phyloP scores from a whole-genome alignment of 2,329 filamentous ascomycete species.

The Sporothrix variecibatus region DNA sequence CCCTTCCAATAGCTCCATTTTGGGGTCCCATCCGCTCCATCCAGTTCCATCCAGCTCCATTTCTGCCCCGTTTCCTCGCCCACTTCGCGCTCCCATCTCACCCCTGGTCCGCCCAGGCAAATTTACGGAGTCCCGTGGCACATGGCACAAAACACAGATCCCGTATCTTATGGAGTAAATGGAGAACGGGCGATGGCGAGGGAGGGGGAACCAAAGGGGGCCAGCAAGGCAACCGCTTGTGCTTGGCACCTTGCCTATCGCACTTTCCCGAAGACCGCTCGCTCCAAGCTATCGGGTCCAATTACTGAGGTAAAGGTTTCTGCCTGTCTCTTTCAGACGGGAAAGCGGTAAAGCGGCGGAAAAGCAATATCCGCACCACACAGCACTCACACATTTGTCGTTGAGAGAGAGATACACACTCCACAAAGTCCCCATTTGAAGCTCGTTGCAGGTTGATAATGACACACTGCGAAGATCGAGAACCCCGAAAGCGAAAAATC shows the following conservation, averaged over 20 bases:
- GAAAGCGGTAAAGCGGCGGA: background rate
- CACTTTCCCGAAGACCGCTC: background rate
- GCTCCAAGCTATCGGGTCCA: conserved; percentile 15
- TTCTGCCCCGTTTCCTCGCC: background rate
- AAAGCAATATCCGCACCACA: background rate
- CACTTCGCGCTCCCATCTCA: background rate
- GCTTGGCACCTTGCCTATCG: conserved; percentile 8
- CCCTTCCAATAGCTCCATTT: background rate
- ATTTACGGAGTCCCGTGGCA: conserved; percentile 13
- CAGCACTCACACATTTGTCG: background rate
- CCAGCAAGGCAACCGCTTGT: background rate
- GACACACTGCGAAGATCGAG: background rate
- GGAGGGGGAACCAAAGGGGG: background rate
- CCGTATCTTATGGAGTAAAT: conserved; percentile 6
- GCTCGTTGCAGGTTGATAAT: background rate
- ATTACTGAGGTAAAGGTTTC: too few species aligned
- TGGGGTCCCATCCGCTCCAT: background rate
- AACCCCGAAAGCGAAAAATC: background rate
- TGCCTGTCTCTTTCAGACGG: background rate
- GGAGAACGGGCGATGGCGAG: background rate
- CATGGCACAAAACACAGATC: conserved; percentile 16
- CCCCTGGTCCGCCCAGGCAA: background rate
- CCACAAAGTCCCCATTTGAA: background rate
- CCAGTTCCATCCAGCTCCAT: background rate
- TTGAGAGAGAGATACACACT: background rate